Evolutionary conservation across 106 monocot species (phyloP).

Genomic region (Agapanthus africanus): DNA sequence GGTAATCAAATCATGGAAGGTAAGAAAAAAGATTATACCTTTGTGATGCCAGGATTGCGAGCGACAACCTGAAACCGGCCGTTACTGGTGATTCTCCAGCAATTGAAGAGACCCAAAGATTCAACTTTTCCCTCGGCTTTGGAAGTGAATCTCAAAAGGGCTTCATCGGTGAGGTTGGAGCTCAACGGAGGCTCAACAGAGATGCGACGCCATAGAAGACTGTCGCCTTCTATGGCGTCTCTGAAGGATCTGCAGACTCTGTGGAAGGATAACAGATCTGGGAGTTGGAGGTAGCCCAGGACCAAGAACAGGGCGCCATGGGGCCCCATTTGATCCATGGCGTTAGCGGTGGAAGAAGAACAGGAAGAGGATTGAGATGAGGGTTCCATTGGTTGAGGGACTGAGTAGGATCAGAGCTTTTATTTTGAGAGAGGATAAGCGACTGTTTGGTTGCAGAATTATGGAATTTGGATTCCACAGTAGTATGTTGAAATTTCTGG

Average conservation of each 20-base stretch:
- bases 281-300: constrained; percentile 55
- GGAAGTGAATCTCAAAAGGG: constrained; percentile 34
- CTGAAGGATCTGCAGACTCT: constrained; percentile 45
- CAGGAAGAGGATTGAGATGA: background rate
- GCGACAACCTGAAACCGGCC: constrained; percentile 43
- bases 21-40: no score
- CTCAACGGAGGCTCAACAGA: constrained; percentile 53
- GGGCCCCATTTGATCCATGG: constrained; percentile 21
- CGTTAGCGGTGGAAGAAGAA: no score
- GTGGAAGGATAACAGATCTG: constrained; percentile 52
- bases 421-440: no score
- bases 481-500: no score
- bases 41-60: constrained; percentile 46
- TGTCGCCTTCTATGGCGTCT: constrained; percentile 50
- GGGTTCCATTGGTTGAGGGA: background rate
- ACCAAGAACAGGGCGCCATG: constrained; percentile 63
- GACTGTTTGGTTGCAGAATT: no score
- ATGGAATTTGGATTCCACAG: no score
- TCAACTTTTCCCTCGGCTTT: constrained; percentile 40
- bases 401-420: no score
- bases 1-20: no score
- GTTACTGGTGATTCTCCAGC: constrained; percentile 52
- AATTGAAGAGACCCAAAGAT: constrained; percentile 44
- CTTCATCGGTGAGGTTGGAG: constrained; percentile 50
- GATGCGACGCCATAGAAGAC: constrained; percentile 59